Evolutionary conservation across 495 filamentous ascomycete genomes (phyloP), one percentile per base, ranked within the genome.

Genomic region (Pyrenopolyporus hunteri): DNA sequence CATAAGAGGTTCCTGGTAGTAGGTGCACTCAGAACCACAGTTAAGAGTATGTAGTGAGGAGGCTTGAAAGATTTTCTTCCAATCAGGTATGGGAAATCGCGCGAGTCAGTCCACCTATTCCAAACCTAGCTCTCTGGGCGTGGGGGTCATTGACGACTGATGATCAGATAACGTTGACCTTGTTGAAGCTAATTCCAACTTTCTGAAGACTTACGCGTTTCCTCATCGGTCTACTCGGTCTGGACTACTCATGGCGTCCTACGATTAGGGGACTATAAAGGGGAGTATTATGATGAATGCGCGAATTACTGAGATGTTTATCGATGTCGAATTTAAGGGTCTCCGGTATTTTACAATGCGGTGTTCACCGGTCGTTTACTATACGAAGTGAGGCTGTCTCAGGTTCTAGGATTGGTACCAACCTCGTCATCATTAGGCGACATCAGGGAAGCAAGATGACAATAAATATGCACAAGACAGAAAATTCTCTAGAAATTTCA

Each of bases 81-180:
- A 52, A 57, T 57, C 43, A 23, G 39, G n/a, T 25, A 45, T 28
- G 22, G 29, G 6, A 4, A 46, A 13, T 13, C 4, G 13, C 13
- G 6, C 37, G 29, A 31, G 32, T 52, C n/a, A 44, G 11, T 28
- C 22, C 19, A 14, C 40, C 48, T 26, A 29, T 16, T 20, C 19
- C 10, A 19, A 17, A 51, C 50, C 48, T 11, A 43, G 10, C 20
- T 23, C 40, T 45, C 16, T 44, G 28, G 23, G 33, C 51, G 62
- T 65, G 51, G 56, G 55, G 60, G 54, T 42, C 10, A 20, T 45
- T 28, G 26, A 8, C 10, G 29, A 22, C 35, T 52, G 60, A 45
- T 43, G 36, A 59, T 58, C 53, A 58, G 48, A 64, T 59, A 55
- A 64, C 39, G 36, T 59, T 45, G 26, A 57, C 29, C 36, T 33